Conservation (phyloP, 129 eudicot genomes). For the Escallonia rubra region DNA sequence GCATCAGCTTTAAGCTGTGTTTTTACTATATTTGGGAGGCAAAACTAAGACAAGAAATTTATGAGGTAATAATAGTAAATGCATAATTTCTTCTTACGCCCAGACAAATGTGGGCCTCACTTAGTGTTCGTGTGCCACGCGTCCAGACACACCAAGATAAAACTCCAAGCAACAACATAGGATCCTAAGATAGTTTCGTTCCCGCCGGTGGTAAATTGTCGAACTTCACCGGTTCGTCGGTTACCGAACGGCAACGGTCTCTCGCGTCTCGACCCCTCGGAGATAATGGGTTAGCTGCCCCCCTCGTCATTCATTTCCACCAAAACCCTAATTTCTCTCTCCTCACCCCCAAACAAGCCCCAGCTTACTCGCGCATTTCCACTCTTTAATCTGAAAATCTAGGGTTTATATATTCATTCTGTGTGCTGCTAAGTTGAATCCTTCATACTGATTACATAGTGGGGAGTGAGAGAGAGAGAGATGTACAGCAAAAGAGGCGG, state of each 20-base stretch:
- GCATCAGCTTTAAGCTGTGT: no score
- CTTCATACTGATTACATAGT: not conserved
- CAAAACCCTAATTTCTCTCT: constrained; percentile 11
- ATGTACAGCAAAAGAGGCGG: not conserved
- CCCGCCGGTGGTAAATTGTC: constrained; percentile 4
- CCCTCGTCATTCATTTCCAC: not conserved
- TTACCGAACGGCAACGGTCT: not conserved
- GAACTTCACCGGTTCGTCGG: no score
- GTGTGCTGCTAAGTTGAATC: not conserved
- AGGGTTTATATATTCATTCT: not conserved
- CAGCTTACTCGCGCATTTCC: not conserved
- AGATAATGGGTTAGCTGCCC: not conserved
- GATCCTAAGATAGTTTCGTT: not conserved
- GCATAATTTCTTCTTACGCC: no score
- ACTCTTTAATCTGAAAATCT: not conserved
- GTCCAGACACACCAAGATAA: not conserved
- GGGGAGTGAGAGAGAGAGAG: not conserved
- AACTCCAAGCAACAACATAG: not conserved
- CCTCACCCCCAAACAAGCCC: not conserved
- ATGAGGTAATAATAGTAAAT: no score
- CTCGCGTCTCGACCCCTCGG: not conserved
- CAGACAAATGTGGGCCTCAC: no score
- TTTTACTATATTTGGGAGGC: no score
- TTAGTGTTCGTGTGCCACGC: not conserved
- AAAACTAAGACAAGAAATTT: no score